Evolutionary conservation across 306 rosid genomes (phyloP).

Genomic region (Cicer arietinum): DNA sequence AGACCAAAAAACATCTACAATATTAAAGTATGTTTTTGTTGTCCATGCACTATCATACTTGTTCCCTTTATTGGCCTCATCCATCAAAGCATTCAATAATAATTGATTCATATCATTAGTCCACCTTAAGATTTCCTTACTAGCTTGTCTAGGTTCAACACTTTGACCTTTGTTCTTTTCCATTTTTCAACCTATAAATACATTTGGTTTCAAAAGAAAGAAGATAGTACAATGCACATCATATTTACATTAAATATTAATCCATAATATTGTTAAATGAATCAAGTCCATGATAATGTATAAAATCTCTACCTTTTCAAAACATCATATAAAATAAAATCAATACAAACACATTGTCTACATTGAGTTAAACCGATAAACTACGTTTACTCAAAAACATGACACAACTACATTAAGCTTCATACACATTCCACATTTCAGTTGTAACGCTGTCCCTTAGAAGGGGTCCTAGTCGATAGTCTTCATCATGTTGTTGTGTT

Average conservation of each 20-base stretch:
- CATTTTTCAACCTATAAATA: constrained; percentile 8
- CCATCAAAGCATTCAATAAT: constrained; percentile 5
- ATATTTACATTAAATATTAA: neutral
- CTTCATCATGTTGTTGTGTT: neutral
- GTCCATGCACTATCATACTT: neutral
- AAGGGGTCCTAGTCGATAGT: neutral
- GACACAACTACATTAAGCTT: neutral
- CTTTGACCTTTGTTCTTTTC: neutral
- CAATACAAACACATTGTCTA: neutral
- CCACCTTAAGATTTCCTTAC: neutral
- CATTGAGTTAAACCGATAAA: neutral
- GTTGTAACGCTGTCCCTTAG: neutral
- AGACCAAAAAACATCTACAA: neutral
- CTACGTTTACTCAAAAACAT: neutral
- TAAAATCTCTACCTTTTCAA: neutral
- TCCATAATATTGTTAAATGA: neutral
- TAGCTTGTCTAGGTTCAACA: neutral
- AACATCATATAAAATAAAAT: neutral
- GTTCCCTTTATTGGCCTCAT: neutral
- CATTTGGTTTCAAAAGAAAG: neutral
- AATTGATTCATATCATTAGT: neutral
- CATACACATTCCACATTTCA: neutral
- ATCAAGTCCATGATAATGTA: neutral
- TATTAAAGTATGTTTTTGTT: neutral
- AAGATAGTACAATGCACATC: neutral